phyloP scores from a whole-genome alignment of 2,329 filamentous ascomycete genomes.

The Venturia oleaginea region DNA sequence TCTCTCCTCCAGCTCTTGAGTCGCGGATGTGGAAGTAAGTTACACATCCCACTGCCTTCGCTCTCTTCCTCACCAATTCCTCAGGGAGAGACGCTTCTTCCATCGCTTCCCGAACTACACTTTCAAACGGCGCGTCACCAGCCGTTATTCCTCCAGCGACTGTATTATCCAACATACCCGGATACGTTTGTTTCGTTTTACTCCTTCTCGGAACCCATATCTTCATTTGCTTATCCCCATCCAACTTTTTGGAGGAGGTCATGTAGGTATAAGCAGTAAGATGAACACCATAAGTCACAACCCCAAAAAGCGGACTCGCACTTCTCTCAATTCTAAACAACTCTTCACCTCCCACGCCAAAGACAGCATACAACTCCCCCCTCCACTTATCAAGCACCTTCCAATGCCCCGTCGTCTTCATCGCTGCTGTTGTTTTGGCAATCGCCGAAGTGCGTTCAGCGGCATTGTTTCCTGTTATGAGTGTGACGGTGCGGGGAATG shows the following conservation, averaged over 20 bases:
- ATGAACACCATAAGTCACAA: conserved; percentile 37
- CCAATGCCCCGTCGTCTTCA: conserved; percentile 65
- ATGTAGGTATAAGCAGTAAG: conserved; percentile 26
- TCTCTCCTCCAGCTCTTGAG: conserved; percentile 67
- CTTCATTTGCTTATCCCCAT: conserved; percentile 43
- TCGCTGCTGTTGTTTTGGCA: conserved; percentile 52
- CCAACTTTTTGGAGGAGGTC: neutral
- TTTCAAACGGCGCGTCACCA: conserved; percentile 71
- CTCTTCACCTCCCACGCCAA: conserved; percentile 27
- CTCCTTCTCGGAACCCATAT: conserved; percentile 80
- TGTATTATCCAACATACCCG: conserved; percentile 88
- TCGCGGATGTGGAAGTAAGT: conserved; percentile 81
- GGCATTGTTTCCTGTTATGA: conserved; percentile 51
- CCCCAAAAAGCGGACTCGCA: conserved; percentile 34
- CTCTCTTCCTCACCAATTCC: neutral
- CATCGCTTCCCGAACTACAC: conserved; percentile 72
- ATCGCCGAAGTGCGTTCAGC: conserved; percentile 52
- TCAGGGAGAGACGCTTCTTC: conserved; percentile 55
- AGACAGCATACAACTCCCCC: conserved; percentile 34
- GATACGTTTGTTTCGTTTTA: conserved; percentile 73
- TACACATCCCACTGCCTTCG: conserved; percentile 53
- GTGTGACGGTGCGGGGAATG: conserved; percentile 50
- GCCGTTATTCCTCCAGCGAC: conserved; percentile 80
- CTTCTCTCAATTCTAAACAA: conserved; percentile 35
- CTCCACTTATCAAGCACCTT: conserved; percentile 49